Conservation (phyloP, 148 eudicot species). For the Cornus suecica region DNA sequence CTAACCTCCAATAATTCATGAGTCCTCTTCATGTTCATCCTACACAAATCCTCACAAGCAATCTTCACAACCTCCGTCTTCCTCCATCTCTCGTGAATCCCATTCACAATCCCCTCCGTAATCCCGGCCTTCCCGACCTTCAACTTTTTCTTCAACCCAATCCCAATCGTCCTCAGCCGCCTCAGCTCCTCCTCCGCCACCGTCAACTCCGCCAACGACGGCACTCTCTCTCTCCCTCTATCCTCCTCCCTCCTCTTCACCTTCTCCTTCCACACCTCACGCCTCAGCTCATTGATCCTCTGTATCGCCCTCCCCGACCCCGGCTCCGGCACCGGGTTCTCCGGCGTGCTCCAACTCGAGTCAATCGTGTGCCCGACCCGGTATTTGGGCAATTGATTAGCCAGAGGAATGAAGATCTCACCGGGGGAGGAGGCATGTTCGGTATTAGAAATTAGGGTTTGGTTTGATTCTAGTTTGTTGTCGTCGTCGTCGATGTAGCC, state of each 20-base stretch:
- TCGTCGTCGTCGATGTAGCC: conserved; percentile 57
- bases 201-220: conserved; percentile 70
- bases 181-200: conserved; percentile 52
- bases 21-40: conserved; percentile 88
- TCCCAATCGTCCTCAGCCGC: conserved; percentile 65
- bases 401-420: conserved; percentile 69
- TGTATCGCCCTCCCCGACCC: conserved; percentile 54
- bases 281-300: conserved; percentile 44
- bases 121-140: conserved; percentile 91
- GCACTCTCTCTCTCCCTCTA: conserved; percentile 32
- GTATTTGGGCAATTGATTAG: conserved; percentile 48
- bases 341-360: conserved; percentile 82
- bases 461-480: background rate
- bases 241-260: conserved; percentile 22
- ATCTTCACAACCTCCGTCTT: conserved; percentile 69
- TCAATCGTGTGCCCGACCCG: conserved; percentile 93
- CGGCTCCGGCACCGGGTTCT: conserved; percentile 68
- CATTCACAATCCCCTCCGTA: conserved; percentile 90
- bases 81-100: conserved; percentile 96
- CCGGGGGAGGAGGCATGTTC: conserved; percentile 32
- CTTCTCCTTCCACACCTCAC: conserved; percentile 44
- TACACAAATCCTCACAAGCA: conserved; percentile 70
- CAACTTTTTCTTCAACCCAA: conserved; percentile 61
- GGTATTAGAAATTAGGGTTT: background rate
- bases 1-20: conserved; percentile 89